These are phyloP conservation scores for Orbilia oligospora DNA, from an alignment of 2,329 filamentous ascomycete species.

Conservation along the genomic window DNA sequence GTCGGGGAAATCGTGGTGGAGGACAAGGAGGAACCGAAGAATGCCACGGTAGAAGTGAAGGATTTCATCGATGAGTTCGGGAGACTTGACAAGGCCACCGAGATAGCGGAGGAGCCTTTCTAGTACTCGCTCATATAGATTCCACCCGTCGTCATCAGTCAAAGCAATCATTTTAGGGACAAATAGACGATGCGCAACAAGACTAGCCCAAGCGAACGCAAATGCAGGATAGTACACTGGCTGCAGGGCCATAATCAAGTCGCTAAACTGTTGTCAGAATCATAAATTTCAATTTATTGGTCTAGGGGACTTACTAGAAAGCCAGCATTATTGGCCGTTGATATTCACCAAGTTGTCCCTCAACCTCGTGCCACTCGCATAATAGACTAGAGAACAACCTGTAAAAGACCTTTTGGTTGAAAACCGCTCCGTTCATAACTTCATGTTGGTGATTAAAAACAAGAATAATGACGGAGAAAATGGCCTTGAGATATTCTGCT, in stretches of 20 bases:
- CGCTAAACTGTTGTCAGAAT: slow-evolving; percentile 68
- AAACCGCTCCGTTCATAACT: slow-evolving; percentile 79
- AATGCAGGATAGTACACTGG: slow-evolving; percentile 86
- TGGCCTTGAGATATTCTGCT: slow-evolving; percentile 80
- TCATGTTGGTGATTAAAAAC: slow-evolving; percentile 88
- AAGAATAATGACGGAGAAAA: slow-evolving; percentile 82
- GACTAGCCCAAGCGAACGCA: slow-evolving; percentile 83
- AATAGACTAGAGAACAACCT: slow-evolving; percentile 87
- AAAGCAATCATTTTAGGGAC: slow-evolving; percentile 79
- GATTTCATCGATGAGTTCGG: slow-evolving; percentile 70
- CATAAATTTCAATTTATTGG: slow-evolving; percentile 4
- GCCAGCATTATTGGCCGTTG: slow-evolving; percentile 79
- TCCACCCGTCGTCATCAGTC: slow-evolving; percentile 75
- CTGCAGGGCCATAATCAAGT: slow-evolving; percentile 79
- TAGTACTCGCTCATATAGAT: slow-evolving; percentile 79
- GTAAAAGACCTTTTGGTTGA: slow-evolving; percentile 92
- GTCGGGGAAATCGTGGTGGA: slow-evolving; percentile 95
- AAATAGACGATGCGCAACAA: slow-evolving; percentile 88
- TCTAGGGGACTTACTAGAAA: slow-evolving; percentile 67
- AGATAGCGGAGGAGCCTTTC: slow-evolving; percentile 80
- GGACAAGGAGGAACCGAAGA: slow-evolving; percentile 83
- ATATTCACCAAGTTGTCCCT: slow-evolving; percentile 75
- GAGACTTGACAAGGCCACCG: slow-evolving; percentile 82
- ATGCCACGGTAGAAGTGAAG: slow-evolving; percentile 80
- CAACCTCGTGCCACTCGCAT: slow-evolving; percentile 77